Percentiles rank a stretch among this genome's conserved stretches.
phyloP scores from a whole-genome alignment of 2,329 filamentous ascomycete genomes.

The Pseudonectria foliicola region DNA sequence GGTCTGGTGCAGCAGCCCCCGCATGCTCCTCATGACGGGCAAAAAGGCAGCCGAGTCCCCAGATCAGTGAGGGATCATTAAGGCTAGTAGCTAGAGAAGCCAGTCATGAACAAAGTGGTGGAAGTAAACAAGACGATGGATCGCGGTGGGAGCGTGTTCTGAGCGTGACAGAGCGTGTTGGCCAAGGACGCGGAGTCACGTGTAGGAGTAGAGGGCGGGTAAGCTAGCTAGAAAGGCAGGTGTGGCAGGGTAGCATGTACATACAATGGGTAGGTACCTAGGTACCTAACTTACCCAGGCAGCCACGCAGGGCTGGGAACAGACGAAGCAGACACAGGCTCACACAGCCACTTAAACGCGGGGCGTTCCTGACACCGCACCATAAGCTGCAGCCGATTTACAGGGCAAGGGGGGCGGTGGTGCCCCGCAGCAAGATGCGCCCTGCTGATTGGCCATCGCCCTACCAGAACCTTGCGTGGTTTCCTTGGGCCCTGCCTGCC shows the following conservation, averaged over 20 bases:
- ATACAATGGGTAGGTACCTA: no score
- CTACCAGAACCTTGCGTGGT: slow-evolving; percentile 10
- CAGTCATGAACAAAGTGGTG: background rate
- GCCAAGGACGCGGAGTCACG: slow-evolving; percentile 20
- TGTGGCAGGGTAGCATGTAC: background rate
- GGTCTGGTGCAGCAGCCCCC: slow-evolving; percentile 40
- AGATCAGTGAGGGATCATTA: background rate
- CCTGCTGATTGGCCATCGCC: slow-evolving; percentile 19
- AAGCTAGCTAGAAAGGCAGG: background rate
- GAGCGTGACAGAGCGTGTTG: slow-evolving; percentile 10
- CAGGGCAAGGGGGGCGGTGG: slow-evolving; percentile 22
- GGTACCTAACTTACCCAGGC: background rate
- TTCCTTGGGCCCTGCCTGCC: slow-evolving; percentile 1
- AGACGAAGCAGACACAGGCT: slow-evolving; percentile 4
- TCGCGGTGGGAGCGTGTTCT: background rate
- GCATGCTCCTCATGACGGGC: slow-evolving; percentile 32
- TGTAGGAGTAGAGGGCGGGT: slow-evolving; percentile 5
- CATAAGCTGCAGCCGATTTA: slow-evolving; percentile 27
- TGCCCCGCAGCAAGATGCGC: slow-evolving; percentile 23
- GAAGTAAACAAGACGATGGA: background rate
- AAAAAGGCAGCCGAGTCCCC: slow-evolving; percentile 1
- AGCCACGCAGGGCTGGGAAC: background rate
- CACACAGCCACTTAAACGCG: slow-evolving; percentile 25
- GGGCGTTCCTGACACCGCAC: slow-evolving; percentile 30
- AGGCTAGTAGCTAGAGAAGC: background rate